Evolutionary conservation across 1,284 basidiomycete species (phyloP), one percentile per base, ranked within the genome.

Genomic region (Ganoderma lingzhi): DNA sequence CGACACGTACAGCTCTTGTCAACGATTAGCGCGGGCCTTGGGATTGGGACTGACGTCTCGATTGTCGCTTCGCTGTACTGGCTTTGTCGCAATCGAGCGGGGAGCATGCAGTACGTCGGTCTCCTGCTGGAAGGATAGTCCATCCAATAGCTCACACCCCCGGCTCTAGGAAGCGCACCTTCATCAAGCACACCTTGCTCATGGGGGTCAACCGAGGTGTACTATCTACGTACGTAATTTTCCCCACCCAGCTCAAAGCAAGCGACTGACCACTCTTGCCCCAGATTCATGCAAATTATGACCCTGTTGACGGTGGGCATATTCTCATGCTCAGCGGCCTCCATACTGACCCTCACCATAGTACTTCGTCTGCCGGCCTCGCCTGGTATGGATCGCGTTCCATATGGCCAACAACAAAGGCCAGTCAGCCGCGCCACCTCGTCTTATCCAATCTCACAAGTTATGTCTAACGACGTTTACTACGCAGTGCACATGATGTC

Each of bases 401-500:
- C 72, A 71, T 41, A 65, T 70, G 63, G 63, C 70, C 8, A 69
- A 63, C 41, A 71, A 67, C 65, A 73, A 73, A 69, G 70, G 72
- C 70, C 17, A 51, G 41, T 63, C 44, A 6, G 10, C 48, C 12
- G 14, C 10, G 12, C 60, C 48, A n/a, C 23, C 58, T 37, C 32
- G 17, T 15, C 56, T 19, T 17, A 58, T 17, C 19, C 19, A 5
- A 59, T 5, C 32, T 37, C n/a, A 19, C 19, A 23, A 12, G 35
- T 39, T 15, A 53, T 64, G 48, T 23, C 45, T 63, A 35, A 59
- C 23, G 14, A 14, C 17, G 42, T 35, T 28, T 39, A 14, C 28
- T 39, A 14, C 28, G 6, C 59, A 73, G 70, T 71, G 8, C 70
- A 71, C 32, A 63, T 63, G 0, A 67, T 71, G 63, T 69, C 70